Base-by-base conservation (phyloP, 768 basidiomycete genomes). In the Pulveroboletus ravenelii region DNA sequence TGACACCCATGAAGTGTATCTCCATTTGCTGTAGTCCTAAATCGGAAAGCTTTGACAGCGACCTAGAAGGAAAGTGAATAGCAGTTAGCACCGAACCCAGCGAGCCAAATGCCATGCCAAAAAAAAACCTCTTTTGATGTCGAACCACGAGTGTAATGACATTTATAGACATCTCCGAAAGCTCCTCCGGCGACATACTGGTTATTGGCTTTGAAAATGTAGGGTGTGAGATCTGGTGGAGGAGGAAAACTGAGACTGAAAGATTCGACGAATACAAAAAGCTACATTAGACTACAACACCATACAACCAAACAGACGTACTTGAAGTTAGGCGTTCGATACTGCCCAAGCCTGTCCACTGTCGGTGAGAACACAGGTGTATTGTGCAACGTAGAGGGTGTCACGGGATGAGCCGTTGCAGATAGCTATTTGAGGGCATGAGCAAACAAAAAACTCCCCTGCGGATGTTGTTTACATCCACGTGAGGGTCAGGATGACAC, bases 31-130 rank as follows among this genome's bases (percentile, higher is more conserved):
- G 45, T 13, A 17, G 48, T 14, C 0, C 13, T 41, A 37, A 56
- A 62, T 25, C 57, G 47, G 10, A 63, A 32, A 0, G 55, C 57
- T 45, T 64, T 63, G 1, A 64, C 62, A 12, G 62, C 60, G n/a
- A 62, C 60, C 62, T 64, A 30, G 17, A 5, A 5, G n/a, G 23
- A 3, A 17, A 10, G 36, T 47, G 2, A 47, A 4, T 15, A n/a
- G 4, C 2, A 48, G 13, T 13, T 7, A 8, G 4, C 3, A 5
- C 3, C 14, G 17, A 14, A 29, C 4, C 3, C 3, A 5, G 12
- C 12, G 17, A 14, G 42, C 4, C 3, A 4, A 14, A 18, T 13
- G n/a, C 7, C 2, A n/a, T 5, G n/a, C 5, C 5, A 15, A 34
- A 13, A 8, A 9, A 23, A 17, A 10, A 41, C 41, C 25, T 41